A percentile compares a stretch with the other conserved stretches of the same genome.
Conservation (phyloP, 2,329 filamentous ascomycete genomes). For the Aotearoamyces nothofagi region DNA sequence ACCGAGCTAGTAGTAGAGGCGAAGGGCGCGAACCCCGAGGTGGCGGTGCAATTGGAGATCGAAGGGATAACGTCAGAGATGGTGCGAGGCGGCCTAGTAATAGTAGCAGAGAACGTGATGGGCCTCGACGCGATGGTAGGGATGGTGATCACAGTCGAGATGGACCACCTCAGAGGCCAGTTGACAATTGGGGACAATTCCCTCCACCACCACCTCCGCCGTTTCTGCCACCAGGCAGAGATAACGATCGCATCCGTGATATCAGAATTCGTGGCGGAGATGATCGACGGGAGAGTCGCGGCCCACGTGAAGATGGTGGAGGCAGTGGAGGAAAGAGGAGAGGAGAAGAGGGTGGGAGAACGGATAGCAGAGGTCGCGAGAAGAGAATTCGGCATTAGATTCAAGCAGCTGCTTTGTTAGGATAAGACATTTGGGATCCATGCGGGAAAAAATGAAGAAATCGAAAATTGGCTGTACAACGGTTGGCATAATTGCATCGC, state of each 20-base stretch:
- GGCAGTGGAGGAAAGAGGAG: constrained; percentile 19
- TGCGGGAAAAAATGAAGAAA: too few species aligned
- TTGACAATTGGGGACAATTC: too few species aligned
- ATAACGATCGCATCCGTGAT: constrained; percentile 8
- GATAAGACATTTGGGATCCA: too few species aligned
- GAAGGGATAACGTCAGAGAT: too few species aligned
- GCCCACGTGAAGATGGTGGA: constrained; percentile 11
- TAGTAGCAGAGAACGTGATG: constrained; percentile 7
- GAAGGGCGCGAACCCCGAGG: constrained; percentile 3
- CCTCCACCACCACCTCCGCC: too few species aligned
- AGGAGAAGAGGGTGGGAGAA: constrained; percentile 11
- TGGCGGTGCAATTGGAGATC: constrained; percentile 3
- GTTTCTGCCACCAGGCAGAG: too few species aligned
- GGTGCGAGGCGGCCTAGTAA: too few species aligned
- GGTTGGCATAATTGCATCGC: too few species aligned
- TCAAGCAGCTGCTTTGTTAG: too few species aligned
- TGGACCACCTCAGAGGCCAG: too few species aligned
- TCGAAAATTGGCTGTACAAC: too few species aligned
- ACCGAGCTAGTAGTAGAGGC: constrained; percentile 5
- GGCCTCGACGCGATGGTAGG: constrained; percentile 10
- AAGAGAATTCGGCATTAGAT: constrained; percentile 19
- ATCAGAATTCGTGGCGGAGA: constrained; percentile 8
- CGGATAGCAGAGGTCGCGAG: constrained; percentile 13
- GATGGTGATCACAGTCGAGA: constrained; percentile 10
- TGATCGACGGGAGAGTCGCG: constrained; percentile 13